phyloP scores from a whole-genome alignment of 164 flowering plant genomes.

The Platanus orientalis region DNA sequence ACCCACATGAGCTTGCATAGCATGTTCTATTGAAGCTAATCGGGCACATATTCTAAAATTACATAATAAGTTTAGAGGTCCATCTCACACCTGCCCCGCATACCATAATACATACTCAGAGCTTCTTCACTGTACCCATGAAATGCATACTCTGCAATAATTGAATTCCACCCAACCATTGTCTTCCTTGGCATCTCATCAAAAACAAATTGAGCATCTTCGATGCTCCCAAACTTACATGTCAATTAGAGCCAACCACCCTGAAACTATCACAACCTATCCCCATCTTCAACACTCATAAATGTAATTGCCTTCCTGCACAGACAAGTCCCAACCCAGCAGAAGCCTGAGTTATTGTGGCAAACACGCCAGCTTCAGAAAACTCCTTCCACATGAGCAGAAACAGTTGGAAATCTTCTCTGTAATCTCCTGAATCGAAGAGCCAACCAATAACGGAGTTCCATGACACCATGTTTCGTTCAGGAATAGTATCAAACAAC shows the following conservation, averaged over 20 bases:
- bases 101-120: no score
- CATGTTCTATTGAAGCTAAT: slow-evolving; percentile 47
- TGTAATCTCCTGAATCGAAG: background rate
- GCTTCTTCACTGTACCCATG: no score
- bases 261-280: no score
- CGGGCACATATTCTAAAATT: slow-evolving; percentile 29
- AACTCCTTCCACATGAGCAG: background rate
- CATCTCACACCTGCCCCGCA: no score
- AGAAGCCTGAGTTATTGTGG: background rate
- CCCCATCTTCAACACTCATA: no score
- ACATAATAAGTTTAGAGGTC: no score
- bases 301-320: background rate
- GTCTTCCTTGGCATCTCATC: slow-evolving; percentile 1
- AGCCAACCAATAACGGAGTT: background rate
- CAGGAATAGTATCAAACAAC: no score
- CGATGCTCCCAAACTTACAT: no score
- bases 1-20: slow-evolving; percentile 65
- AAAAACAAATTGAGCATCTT: background rate
- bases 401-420: background rate
- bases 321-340: background rate
- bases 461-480: no score
- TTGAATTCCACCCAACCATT: no score
- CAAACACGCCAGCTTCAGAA: background rate
- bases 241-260: no score
- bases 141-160: no score